Evolutionary conservation across 495 filamentous ascomycete species (phyloP), one percentile per base, ranked within the genome.

Genomic region (Halenospora varia): DNA sequence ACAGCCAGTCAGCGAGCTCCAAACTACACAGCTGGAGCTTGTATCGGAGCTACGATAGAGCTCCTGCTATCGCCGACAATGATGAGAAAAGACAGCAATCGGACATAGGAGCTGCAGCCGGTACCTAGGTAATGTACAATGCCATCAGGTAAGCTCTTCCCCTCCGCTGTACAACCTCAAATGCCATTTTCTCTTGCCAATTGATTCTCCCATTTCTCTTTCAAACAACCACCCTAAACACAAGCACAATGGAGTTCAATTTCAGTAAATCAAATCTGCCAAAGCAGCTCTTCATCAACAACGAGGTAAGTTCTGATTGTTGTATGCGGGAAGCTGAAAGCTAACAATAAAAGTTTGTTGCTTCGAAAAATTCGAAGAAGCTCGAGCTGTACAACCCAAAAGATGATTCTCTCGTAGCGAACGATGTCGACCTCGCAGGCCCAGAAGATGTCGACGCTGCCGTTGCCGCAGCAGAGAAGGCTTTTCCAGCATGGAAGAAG

Each of bases 401-500:
- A 41, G 70, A 74, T 59, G 70, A 66, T 47, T 69, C 70, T 13
- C 60, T 75, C 24, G 67, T 68, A 35, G 62, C 64, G 22, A 51
- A 67, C 57, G 74, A 75, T 35, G 80, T 85, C 9, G 80, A 82
- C 0, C 68, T 86, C 40, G 73, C 74, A 0, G 77, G 69, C 2
- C 69, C 74, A 25, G 62, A 76, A 35, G 83, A 88, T 51, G 70
- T 86, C 19, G 76, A 61, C 44, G 46, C 45, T 23, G 88, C 88
- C 26, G 73, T 89, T 22, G 72, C 81, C 20, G 76, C 85, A 1
- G 89, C 90, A 0, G 71, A 82, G 41, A 77, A 75, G n/a, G 90
- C 91, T 9, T 88, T 92, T 69, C 77, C 79, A 23, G 69, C 80
- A 55, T 96, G 91, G 91, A 76, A 76, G 59, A 79, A 84, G 56